These are phyloP conservation scores for Penicillium argentinense DNA, from an alignment of 495 filamentous ascomycete species.

Conservation along the genomic window DNA sequence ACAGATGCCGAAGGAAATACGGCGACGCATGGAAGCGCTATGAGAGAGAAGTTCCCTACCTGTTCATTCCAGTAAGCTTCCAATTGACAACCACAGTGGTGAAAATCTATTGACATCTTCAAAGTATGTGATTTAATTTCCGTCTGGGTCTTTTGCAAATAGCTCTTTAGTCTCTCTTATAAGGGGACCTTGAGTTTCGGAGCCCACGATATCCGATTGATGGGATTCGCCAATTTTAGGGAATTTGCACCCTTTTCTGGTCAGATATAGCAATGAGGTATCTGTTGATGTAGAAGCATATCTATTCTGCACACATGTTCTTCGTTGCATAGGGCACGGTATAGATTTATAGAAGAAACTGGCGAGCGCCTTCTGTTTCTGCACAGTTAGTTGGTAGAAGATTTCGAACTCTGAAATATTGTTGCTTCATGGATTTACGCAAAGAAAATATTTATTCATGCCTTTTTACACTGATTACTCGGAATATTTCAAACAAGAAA, in stretches of 20 bases:
- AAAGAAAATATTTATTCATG: no score
- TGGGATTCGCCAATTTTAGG: neutral
- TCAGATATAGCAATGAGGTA: neutral
- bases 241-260: neutral
- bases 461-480: no score
- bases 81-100: neutral
- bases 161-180: neutral
- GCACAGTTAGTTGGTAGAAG: no score
- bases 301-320: neutral
- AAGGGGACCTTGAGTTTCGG: neutral
- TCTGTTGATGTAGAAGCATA: neutral
- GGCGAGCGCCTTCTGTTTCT: no score
- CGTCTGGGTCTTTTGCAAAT: no score
- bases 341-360: no score
- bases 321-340: neutral
- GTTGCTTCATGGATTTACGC: no score
- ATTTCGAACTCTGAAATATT: no score
- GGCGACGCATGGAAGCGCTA: constrained; percentile 90
- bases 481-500: no score
- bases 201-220: neutral
- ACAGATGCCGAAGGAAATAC: constrained; percentile 79
- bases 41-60: constrained; percentile 77
- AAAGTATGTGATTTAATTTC: constrained; percentile 8
- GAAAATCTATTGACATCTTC: neutral
- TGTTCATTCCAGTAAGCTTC: constrained; percentile 91